Evolutionary conservation across 2,329 filamentous ascomycete genomes (phyloP), one percentile per base, ranked within the genome.

Genomic region (Plectosphaerella cucumerina): DNA sequence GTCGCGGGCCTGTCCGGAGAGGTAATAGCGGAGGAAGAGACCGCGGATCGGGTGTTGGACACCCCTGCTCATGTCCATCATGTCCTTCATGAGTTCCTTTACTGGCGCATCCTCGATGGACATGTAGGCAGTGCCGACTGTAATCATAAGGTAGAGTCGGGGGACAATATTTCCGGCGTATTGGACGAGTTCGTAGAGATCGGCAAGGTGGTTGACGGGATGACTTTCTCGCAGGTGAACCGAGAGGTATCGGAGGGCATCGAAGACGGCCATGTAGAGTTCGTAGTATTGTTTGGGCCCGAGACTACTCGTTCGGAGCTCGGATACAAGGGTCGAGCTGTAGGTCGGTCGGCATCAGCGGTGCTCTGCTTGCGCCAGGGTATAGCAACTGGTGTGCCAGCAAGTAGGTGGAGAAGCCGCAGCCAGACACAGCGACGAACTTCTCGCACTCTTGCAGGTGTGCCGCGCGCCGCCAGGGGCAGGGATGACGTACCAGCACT

Each of bases 201-300:
- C 94, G 70, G 94, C 94, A 51, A 99, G 85, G 76, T 99, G 94
- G 70, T 99, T 97, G 59, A 95, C 89, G 4, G 94, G 94, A 71
- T 99, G 94, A 65, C 92, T 97, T 68, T 99, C 94, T 71, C 91
- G 92, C 43, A 99, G 86, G 71, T 97, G 96, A 57, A 96, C 90
- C 50, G 94, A 95, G 49, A 99, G 85, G 72, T 97, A 93, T 68
- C 94, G 91, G 67, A 99, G 76, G 57, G 95, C 93, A 76, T 99
- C 94, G 72, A 99, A 99, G 56, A 99, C 91, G 58, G 94, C 84
- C 94, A 99, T 99, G 75, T 99, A 99, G 52, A 99, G 83, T 76
- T 99, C 95, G 71, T 99, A 99, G 77, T 99, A 99, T 72, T 99
- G 94, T 72, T 99, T 99, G 33, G 94, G 94, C n/a, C 94, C 91